phyloP scores from a whole-genome alignment of 2,329 filamentous ascomycete species.

The Pyrenophora teres region DNA sequence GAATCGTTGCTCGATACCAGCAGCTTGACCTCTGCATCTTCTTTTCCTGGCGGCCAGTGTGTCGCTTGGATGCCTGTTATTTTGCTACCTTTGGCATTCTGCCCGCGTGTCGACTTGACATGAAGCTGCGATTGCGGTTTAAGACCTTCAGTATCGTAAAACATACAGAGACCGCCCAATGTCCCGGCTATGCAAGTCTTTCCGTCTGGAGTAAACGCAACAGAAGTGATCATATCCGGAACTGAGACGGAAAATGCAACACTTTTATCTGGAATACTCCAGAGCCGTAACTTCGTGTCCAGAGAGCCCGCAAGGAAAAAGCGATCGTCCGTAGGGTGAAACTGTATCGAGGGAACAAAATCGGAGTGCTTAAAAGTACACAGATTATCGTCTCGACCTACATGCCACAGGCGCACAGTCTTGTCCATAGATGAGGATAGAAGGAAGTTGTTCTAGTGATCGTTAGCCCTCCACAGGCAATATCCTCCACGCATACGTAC shows the following conservation, averaged over 20 bases:
- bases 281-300: constrained; percentile 84
- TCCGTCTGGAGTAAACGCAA: constrained; percentile 91
- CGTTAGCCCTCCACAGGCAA: background rate
- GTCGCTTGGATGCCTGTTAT: constrained; percentile 91
- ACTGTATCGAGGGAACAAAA: constrained; percentile 91
- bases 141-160: constrained; percentile 90
- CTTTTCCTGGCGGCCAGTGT: constrained; percentile 60
- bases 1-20: constrained; percentile 96
- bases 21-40: constrained; percentile 74
- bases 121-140: constrained; percentile 85
- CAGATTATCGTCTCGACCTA: constrained; percentile 81
- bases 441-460: constrained; percentile 79
- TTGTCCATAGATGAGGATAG: constrained; percentile 98
- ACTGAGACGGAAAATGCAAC: constrained; percentile 80
- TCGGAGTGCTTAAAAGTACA: constrained; percentile 95
- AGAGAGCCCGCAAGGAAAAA: constrained; percentile 95
- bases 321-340: constrained; percentile 91
- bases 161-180: constrained; percentile 80
- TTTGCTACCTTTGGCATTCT: constrained; percentile 95
- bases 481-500: constrained; percentile 37
- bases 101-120: constrained; percentile 88
- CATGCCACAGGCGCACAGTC: constrained; percentile 92
- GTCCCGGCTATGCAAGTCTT: constrained; percentile 88
- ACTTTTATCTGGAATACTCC: constrained; percentile 97
- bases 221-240: constrained; percentile 89